phyloP scores from a whole-genome alignment of 768 basidiomycete species.

The Mycena haematopus region DNA sequence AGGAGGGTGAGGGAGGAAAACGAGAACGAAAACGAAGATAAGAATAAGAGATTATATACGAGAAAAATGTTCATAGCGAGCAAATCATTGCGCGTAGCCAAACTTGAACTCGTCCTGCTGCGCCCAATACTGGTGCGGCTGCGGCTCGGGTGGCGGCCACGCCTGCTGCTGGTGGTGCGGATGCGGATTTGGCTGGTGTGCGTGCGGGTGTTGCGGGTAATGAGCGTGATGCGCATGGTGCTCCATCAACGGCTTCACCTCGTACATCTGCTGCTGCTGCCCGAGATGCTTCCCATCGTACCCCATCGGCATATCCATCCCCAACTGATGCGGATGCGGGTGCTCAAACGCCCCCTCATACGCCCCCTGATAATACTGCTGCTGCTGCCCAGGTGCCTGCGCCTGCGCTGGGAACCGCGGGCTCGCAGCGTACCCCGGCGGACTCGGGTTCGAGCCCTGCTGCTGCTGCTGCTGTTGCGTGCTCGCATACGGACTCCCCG shows the following conservation, averaged over 20 bases:
- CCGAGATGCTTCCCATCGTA: background rate
- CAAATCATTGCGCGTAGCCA: conserved; percentile 19
- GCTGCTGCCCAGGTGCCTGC: conserved; percentile 29
- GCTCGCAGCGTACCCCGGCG: conserved; percentile 37
- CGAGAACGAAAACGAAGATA: background rate
- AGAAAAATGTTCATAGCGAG: too few relatives aligned
- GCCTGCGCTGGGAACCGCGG: conserved; percentile 29
- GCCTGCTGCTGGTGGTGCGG: conserved; percentile 5
- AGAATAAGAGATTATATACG: background rate
- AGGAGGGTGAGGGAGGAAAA: background rate
- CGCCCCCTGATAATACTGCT: conserved; percentile 22
- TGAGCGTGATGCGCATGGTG: conserved; percentile 33
- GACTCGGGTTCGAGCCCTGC: conserved; percentile 31
- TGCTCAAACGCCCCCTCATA: conserved; percentile 27
- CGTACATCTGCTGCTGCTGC: conserved; percentile 34
- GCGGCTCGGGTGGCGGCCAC: conserved; percentile 19
- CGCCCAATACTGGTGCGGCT: conserved; percentile 2
- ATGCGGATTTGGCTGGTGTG: conserved; percentile 1
- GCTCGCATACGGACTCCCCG: conserved; percentile 40
- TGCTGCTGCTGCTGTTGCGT: conserved; percentile 10
- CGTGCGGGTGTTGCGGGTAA: conserved; percentile 22
- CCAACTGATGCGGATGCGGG: conserved; percentile 23
- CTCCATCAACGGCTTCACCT: conserved; percentile 38
- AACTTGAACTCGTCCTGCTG: conserved; percentile 20
- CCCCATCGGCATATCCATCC: conserved; percentile 23